Conservation (phyloP, 2,329 filamentous ascomycete species). For the Aspergillaceae sp. region DNA sequence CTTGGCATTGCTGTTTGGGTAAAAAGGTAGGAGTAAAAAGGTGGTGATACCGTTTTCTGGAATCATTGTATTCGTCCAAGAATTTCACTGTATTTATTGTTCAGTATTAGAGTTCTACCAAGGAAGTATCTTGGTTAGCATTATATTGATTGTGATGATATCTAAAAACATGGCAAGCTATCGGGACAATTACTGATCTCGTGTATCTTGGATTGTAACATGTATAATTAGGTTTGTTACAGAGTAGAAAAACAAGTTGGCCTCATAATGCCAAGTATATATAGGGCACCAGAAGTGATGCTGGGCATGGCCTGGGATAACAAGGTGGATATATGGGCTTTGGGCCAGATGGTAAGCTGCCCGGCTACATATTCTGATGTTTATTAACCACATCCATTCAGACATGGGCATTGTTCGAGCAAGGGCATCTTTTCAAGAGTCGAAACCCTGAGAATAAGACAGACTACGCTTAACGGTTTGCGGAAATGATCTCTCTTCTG, state of each 20-base stretch:
- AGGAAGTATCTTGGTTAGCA: too few species aligned
- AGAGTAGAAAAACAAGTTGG: slow-evolving; percentile 18
- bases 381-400: slow-evolving; percentile 3
- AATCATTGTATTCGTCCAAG: too few species aligned
- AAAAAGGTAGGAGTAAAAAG: too few species aligned
- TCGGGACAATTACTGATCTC: too few species aligned
- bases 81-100: too few species aligned
- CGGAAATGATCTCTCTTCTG: slow-evolving; percentile 36
- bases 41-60: too few species aligned
- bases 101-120: too few species aligned
- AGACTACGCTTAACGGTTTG: slow-evolving; percentile 34
- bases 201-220: too few species aligned
- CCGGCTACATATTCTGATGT: slow-evolving; percentile 3
- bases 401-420: slow-evolving; percentile 39
- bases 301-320: slow-evolving; percentile 35
- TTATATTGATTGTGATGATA: too few species aligned
- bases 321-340: slow-evolving; percentile 41
- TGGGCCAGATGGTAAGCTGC: slow-evolving; percentile 38
- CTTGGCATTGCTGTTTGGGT: too few species aligned
- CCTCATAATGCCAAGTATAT: slow-evolving; percentile 12
- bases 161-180: too few species aligned
- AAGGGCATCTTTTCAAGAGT: slow-evolving; percentile 31
- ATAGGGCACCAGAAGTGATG: slow-evolving; percentile 32
- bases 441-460: slow-evolving; percentile 21
- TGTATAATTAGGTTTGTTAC: too few species aligned